Conservation (phyloP, 371 early-diverging fungal genomes). For the Sporodiniella umbellata region DNA sequence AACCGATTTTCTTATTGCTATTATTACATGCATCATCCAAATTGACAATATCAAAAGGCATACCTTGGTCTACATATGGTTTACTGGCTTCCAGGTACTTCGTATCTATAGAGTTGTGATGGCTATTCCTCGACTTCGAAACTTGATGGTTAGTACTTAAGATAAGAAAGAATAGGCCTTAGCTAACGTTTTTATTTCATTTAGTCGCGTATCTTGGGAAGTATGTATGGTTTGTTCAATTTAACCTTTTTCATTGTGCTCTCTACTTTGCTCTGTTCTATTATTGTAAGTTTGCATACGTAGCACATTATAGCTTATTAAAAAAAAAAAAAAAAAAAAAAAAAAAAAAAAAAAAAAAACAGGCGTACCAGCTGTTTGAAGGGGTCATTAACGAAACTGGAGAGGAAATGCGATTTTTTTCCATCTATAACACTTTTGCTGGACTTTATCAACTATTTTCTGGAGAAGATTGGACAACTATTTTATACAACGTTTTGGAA, state of each 20-base stretch:
- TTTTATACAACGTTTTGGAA: slow-evolving; percentile 55
- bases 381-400: slow-evolving; percentile 42
- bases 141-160: slow-evolving; percentile 45
- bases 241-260: slow-evolving; percentile 62
- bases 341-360: no score
- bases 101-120: slow-evolving; percentile 60
- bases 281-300: slow-evolving; percentile 47
- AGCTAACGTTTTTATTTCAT: neutral
- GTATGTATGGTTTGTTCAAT: slow-evolving; percentile 58
- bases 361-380: slow-evolving; percentile 50
- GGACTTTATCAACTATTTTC: slow-evolving; percentile 66
- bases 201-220: slow-evolving; percentile 57
- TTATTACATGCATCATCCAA: slow-evolving; percentile 52
- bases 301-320: no score
- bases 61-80: slow-evolving; percentile 47
- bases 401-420: slow-evolving; percentile 57
- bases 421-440: slow-evolving; percentile 61
- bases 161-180: neutral
- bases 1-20: slow-evolving; percentile 52
- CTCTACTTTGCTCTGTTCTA: slow-evolving; percentile 51
- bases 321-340: neutral
- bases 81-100: slow-evolving; percentile 61
- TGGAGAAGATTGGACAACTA: slow-evolving; percentile 68
- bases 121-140: slow-evolving; percentile 51
- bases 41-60: slow-evolving; percentile 45